phyloP scores from a whole-genome alignment of 768 basidiomycete genomes.

The Pleurotus pulmonarius region DNA sequence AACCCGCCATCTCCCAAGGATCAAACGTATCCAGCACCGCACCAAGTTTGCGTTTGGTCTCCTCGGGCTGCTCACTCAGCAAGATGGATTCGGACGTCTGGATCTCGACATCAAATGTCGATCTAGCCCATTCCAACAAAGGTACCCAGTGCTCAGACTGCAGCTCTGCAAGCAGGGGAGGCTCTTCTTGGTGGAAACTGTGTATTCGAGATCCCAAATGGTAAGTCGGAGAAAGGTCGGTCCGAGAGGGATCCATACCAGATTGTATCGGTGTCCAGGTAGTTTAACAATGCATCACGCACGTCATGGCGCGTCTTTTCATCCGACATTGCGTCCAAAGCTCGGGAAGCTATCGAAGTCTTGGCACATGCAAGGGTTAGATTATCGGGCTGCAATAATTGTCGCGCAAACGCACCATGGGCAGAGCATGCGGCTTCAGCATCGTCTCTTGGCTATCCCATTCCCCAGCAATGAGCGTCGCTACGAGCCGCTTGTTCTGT shows the following conservation, averaged over 20 bases:
- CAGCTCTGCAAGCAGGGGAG: conserved; percentile 68
- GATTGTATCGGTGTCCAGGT: conserved; percentile 93
- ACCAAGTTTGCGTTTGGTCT: conserved; percentile 59
- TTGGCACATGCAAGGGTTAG: conserved; percentile 24
- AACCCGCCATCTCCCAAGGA: conserved; percentile 88
- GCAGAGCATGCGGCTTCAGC: conserved; percentile 86
- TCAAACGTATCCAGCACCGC: conserved; percentile 61
- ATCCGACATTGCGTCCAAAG: conserved; percentile 74
- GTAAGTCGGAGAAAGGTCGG: conserved; percentile 1
- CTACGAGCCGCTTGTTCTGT: conserved; percentile 62
- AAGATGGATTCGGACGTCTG: conserved; percentile 69
- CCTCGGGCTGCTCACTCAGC: conserved; percentile 62
- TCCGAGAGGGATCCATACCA: conserved; percentile 45
- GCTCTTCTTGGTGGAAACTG: conserved; percentile 82
- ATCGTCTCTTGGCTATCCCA: conserved; percentile 92
- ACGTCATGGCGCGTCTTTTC: conserved; percentile 56
- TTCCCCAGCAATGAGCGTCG: conserved; percentile 87
- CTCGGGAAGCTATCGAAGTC: conserved; percentile 91
- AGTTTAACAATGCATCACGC: conserved; percentile 66
- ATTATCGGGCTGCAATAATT: neutral
- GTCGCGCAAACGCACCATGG: conserved; percentile 57
- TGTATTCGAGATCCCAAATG: neutral
- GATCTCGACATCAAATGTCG: conserved; percentile 65
- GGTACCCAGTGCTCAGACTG: conserved; percentile 89
- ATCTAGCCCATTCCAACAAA: conserved; percentile 72